A percentile compares a stretch with the other conserved stretches of the same genome.
Conservation (phyloP, 495 filamentous ascomycete species). For the Aspergillus diversus region DNA sequence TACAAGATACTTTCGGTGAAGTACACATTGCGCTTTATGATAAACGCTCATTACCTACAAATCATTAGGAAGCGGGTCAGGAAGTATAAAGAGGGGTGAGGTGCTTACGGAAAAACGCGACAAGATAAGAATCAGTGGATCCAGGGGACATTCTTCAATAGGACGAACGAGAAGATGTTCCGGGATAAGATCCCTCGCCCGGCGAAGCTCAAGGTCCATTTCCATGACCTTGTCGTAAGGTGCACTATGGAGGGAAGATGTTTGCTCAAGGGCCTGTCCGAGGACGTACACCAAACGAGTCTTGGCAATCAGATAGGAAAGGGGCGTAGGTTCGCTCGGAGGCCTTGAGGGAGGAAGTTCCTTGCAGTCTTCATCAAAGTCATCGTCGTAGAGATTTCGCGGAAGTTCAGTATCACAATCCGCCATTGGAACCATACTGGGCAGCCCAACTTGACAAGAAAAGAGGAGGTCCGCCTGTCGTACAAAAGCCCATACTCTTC, state of each 20-base stretch:
- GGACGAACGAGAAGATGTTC: constrained; percentile 76
- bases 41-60: constrained; percentile 77
- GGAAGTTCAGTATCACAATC: constrained; percentile 88
- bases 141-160: constrained; percentile 75
- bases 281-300: constrained; percentile 64
- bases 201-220: constrained; percentile 76
- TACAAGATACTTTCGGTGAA: constrained; percentile 85
- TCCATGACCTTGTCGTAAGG: constrained; percentile 87
- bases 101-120: constrained; percentile 69
- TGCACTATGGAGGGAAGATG: constrained; percentile 44
- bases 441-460: constrained; percentile 88
- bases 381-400: constrained; percentile 91
- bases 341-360: constrained; percentile 76
- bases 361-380: constrained; percentile 80
- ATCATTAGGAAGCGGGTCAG: constrained; percentile 20
- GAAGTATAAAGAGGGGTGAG: too few relatives aligned
- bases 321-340: constrained; percentile 76
- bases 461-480: constrained; percentile 81
- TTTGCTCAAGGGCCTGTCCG: constrained; percentile 60
- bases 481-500: constrained; percentile 86
- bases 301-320: constrained; percentile 88
- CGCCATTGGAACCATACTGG: constrained; percentile 80
- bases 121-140: constrained; percentile 80
- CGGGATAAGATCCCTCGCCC: constrained; percentile 70
- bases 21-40: constrained; percentile 82